Evolutionary conservation across 306 rosid species (phyloP), one percentile per base, ranked within the genome.

Genomic region (Urtica urens): DNA sequence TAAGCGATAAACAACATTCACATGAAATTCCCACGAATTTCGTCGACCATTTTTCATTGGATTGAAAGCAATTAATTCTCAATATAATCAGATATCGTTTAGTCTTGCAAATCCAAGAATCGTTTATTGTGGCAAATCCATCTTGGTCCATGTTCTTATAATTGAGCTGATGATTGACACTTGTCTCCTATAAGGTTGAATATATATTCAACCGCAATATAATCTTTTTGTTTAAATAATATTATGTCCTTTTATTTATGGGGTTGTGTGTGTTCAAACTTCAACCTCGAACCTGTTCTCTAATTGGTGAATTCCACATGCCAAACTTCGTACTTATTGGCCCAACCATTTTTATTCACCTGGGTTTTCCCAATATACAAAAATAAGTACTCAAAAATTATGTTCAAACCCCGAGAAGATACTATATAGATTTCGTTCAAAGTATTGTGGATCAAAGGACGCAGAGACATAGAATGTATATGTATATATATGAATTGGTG

Each of bases 81-180:
- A 11, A 46, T 40, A 40, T 12, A 40, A 5, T 10, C 7, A 40
- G 5, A 40, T 12, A 40, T 12, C 42, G 3, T 4, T 15, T 15
- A 43, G 24, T 43, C 14, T 10, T 17, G 23, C 13, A n/a, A 28
- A 35, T 35, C n/a, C n/a, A n/a, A n/a, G 40, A 31, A 31, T 31
- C 37, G 13, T 18, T 23, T 31, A 21, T 10, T n/a, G n/a, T 46
- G 24, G 10, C 9, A 3, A 41, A 17, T 1, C 13, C 49, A 11
- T 25, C 49, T 51, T 11, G 42, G 35, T 38, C 29, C 2, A 10
- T 17, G 57, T 26, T 23, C 33, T 23, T 23, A 60, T 72, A 54
- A 57, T 63, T 59, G 33, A 14, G 61, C 48, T 57, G 70, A 69
- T 65, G 49, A 69, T 69, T 65, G 70, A 65, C 76, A 70, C 73